Base-by-base conservation (phyloP, 345 rosid genomes). In the Cardamine chenopodiifolia region DNA sequence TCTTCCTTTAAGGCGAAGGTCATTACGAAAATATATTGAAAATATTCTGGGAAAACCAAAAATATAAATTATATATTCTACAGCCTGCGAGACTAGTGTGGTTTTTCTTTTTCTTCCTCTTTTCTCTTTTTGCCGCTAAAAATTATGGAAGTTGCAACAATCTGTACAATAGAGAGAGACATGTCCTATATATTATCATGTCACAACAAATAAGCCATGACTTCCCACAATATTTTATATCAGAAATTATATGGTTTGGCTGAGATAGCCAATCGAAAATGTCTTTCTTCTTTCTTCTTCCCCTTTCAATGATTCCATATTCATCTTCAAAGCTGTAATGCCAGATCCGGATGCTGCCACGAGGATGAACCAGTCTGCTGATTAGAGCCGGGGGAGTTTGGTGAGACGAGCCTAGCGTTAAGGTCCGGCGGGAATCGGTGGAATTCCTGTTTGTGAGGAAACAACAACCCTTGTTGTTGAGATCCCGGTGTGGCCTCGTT, bases 281-380 rank as follows among this genome's bases (percentile, higher is more conserved):
- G 77, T 58, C 52, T 72, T 63, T 69, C 58, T 59, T 20, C 29
- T 4, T 58, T 77, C 76, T 62, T 70, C 59, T 59, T 29, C 23
- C 7, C 50, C 63, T 64, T 35, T 12, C 62, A 28, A 29, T 56
- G 6, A 57, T 29, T 54, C 60, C 60, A 72, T 60, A 59, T 20
- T 35, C 93, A 86, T 90, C 82, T 70, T 88, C 78, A 94, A 10
- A 94, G 93, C 84, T 94, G 98, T 67, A 94, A 82, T 52, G 90
- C 97, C 80, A 92, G 82, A 83, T 92, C 97, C 0, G 96, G 97
- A 71, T 88, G 91, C 79, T 80, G 89, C 1, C 89, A 82, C 10
- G 97, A 85, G 62, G 90, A 82, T 14, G 99, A 87, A 74, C 87
- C 85, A 20, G 87, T 78, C 72, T 86, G 88, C 73, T 70, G 57